These are phyloP conservation scores for Ganoderma resinaceum DNA, from an alignment of 1,284 basidiomycete species.

Conservation along the genomic window DNA sequence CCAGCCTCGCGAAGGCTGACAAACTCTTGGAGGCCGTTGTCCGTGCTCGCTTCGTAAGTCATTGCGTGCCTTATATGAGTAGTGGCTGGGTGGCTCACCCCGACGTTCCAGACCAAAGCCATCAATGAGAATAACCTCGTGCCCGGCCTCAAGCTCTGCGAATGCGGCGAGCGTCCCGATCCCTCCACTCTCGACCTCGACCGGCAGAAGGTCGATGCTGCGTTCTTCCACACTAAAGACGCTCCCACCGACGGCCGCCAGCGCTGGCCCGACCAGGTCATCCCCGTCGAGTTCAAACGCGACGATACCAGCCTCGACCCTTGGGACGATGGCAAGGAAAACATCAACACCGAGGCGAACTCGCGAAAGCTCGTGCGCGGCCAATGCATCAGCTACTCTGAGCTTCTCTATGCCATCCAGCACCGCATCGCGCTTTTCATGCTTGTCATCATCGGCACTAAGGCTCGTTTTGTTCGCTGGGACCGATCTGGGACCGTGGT, in stretches of 20 bases:
- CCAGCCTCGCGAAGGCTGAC: neutral
- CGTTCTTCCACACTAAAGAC: neutral
- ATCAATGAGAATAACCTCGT: neutral
- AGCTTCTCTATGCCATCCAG: conserved; percentile 8
- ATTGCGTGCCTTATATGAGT: neutral
- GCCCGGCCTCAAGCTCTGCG: neutral
- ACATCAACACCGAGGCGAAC: neutral
- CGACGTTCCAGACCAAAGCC: neutral
- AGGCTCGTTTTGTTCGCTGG: conserved; percentile 12
- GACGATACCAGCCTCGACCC: neutral
- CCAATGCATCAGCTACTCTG: conserved; percentile 12
- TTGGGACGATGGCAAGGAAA: conserved; percentile 7
- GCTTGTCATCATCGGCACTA: conserved; percentile 12
- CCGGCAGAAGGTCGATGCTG: conserved; percentile 11
- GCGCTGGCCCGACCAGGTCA: conserved; percentile 7
- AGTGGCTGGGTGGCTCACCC: neutral
- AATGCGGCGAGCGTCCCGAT: neutral
- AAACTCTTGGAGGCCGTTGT: neutral
- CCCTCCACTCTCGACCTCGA: neutral
- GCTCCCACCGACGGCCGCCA: conserved; percentile 3
- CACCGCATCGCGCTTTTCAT: conserved; percentile 13
- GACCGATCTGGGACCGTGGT: conserved; percentile 15
- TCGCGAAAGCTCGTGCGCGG: neutral
- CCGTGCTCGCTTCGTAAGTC: neutral
- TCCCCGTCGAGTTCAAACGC: conserved; percentile 16